These are phyloP conservation scores for Ambrosia trifida DNA, from an alignment of 129 eudicot species.

Conservation along the genomic window DNA sequence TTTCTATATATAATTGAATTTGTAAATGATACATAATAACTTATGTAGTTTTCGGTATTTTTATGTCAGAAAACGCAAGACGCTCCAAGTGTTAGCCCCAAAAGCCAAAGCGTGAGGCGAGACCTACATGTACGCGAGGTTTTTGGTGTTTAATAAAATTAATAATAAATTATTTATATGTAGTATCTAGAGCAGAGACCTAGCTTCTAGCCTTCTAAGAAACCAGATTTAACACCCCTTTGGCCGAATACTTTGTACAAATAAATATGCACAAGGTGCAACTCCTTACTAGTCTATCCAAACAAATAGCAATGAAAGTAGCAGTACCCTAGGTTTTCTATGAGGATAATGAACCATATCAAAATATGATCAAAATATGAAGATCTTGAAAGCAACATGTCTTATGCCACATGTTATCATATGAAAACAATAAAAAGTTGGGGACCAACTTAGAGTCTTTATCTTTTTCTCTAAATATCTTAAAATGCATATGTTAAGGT, in stretches of 20 bases:
- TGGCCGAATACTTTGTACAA: background rate
- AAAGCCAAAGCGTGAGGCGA: too few relatives aligned
- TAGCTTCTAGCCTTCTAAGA: constrained; percentile 9
- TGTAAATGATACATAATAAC: too few relatives aligned
- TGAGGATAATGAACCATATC: constrained; percentile 24
- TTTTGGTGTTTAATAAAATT: too few relatives aligned
- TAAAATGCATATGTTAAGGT: background rate
- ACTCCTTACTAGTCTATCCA: background rate
- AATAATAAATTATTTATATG: too few relatives aligned
- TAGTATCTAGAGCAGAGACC: constrained; percentile 2
- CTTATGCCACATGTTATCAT: constrained; percentile 26
- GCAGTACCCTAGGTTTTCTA: constrained; percentile 16
- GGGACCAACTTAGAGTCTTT: constrained; percentile 18
- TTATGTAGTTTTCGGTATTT: too few relatives aligned
- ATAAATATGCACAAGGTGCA: constrained; percentile 25
- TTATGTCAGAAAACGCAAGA: too few relatives aligned
- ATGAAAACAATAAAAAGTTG: background rate
- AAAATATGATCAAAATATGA: background rate
- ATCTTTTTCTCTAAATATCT: constrained; percentile 19
- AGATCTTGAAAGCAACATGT: constrained; percentile 34
- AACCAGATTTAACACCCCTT: background rate
- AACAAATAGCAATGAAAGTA: background rate
- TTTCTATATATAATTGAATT: too few relatives aligned
- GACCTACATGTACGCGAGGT: too few relatives aligned
- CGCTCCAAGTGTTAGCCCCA: too few relatives aligned